phyloP scores from a whole-genome alignment of 176 grass and related monocot genomes.

The Triticum timopheevii region DNA sequence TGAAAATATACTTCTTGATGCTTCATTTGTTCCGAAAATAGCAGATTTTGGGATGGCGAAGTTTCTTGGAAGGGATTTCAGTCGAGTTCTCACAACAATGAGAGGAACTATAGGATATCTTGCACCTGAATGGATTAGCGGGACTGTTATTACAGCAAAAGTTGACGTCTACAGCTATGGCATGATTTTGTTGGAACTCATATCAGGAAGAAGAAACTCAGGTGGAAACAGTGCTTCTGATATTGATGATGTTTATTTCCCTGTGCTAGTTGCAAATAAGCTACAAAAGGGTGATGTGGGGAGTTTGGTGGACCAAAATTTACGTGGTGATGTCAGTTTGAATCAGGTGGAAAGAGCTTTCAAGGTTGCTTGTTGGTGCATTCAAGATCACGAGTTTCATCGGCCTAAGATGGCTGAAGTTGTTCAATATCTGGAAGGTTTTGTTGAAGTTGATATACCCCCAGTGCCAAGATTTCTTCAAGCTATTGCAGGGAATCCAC shows the following conservation, averaged over 20 bases:
- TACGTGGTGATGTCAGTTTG: neutral
- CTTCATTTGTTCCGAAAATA: too few species aligned
- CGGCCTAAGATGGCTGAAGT: conserved; percentile 23
- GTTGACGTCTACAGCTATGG: too few species aligned
- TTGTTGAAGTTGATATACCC: neutral
- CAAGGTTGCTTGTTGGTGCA: too few species aligned
- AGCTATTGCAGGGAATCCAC: neutral
- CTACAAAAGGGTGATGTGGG: neutral
- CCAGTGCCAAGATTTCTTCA: conserved; percentile 23
- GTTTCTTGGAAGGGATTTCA: too few species aligned
- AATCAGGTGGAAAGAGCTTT: neutral
- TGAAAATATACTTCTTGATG: too few species aligned
- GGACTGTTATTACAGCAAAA: too few species aligned
- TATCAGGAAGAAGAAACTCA: neutral
- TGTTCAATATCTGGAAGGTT: conserved; percentile 21
- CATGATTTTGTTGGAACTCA: too few species aligned
- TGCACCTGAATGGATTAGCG: too few species aligned
- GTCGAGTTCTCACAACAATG: too few species aligned
- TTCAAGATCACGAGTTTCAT: neutral
- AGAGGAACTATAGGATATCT: too few species aligned
- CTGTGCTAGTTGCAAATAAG: neutral
- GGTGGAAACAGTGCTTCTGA: neutral
- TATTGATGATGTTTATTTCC: neutral
- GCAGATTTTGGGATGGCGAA: too few species aligned
- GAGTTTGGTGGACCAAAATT: neutral